phyloP scores from a whole-genome alignment of 2,329 filamentous ascomycete genomes.

The Huntiella abstrusa region DNA sequence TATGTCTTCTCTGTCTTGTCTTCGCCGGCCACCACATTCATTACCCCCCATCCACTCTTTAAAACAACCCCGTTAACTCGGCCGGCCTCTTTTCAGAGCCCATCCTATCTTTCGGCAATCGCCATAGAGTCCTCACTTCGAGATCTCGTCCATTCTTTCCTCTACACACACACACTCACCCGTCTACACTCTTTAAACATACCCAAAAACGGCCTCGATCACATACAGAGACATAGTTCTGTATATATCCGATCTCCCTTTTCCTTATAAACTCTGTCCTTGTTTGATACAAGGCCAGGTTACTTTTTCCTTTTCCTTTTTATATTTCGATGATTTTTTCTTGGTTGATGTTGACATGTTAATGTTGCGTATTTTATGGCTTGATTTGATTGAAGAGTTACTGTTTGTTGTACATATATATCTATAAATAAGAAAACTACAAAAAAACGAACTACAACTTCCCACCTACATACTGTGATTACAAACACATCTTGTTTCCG shows the following conservation, averaged over 20 bases:
- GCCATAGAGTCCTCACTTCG: too few relatives aligned
- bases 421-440: background rate
- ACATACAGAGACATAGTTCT: background rate
- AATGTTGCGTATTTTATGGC: background rate
- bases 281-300: background rate
- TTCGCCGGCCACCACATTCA: too few relatives aligned
- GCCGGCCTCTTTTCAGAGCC: too few relatives aligned
- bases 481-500: background rate
- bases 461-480: background rate
- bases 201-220: too few relatives aligned
- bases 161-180: background rate
- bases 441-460: background rate
- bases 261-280: background rate
- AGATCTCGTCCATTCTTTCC: background rate
- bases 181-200: background rate
- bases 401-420: background rate
- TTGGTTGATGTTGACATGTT: background rate
- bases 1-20: too few relatives aligned
- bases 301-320: background rate
- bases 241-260: background rate
- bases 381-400: slow-evolving; percentile 1
- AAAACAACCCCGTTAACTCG: too few relatives aligned
- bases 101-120: too few relatives aligned
- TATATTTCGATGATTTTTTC: background rate
- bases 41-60: too few relatives aligned